These are phyloP conservation scores for Didymosphaeria variabile DNA, from an alignment of 2,329 filamentous ascomycete genomes.

Conservation along the genomic window DNA sequence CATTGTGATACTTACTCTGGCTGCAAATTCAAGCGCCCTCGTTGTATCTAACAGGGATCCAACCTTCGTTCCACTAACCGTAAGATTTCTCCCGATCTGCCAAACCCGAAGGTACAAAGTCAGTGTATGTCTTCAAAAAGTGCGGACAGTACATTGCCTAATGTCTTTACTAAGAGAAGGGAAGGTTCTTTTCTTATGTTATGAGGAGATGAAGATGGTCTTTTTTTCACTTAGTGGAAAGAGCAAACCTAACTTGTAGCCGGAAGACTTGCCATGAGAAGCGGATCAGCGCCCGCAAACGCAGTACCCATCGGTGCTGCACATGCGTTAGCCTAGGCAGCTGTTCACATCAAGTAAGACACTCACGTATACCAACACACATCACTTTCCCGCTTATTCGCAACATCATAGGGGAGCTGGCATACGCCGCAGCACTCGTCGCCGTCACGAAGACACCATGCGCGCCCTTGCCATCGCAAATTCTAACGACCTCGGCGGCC, in stretches of 20 bases:
- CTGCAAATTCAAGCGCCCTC: slow-evolving; percentile 55
- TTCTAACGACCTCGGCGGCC: slow-evolving; percentile 35
- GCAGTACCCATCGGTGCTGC: slow-evolving; percentile 30
- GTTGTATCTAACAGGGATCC: slow-evolving; percentile 55
- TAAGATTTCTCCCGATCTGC: slow-evolving; percentile 33
- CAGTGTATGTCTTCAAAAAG: no score
- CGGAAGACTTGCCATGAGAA: slow-evolving; percentile 17
- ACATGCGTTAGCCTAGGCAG: slow-evolving; percentile 44
- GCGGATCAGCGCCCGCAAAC: slow-evolving; percentile 33
- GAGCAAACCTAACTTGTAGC: no score
- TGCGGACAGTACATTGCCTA: no score
- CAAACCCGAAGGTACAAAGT: no score
- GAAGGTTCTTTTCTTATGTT: no score
- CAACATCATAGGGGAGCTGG: slow-evolving; percentile 43
- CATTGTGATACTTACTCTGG: slow-evolving; percentile 42
- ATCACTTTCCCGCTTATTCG: slow-evolving; percentile 59
- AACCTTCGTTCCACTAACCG: slow-evolving; percentile 45
- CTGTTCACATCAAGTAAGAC: slow-evolving; percentile 4
- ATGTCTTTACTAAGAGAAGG: no score
- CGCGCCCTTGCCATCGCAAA: slow-evolving; percentile 41
- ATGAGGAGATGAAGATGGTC: no score
- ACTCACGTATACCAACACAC: slow-evolving; percentile 59
- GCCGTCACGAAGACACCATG: slow-evolving; percentile 46
- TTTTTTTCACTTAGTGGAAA: no score
- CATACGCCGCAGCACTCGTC: slow-evolving; percentile 30